Conservation (phyloP, 2,329 filamentous ascomycete genomes). For the Aspergillus versicolor region DNA sequence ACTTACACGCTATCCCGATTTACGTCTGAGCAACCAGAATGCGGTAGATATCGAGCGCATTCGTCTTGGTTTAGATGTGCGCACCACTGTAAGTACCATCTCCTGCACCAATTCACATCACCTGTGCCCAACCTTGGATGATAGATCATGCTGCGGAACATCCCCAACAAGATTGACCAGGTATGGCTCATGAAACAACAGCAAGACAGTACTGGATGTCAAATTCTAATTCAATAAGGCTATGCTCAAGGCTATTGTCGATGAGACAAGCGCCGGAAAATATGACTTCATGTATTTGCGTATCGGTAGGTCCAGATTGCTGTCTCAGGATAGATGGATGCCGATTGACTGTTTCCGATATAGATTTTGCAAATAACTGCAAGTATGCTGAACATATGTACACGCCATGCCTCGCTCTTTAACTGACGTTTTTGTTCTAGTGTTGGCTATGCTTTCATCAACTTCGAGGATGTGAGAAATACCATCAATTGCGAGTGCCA, state of each 20-base stretch:
- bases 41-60: conserved; percentile 47
- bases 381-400: conserved; percentile 57
- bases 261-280: conserved; percentile 73
- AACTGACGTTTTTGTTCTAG: conserved; percentile 45
- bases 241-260: conserved; percentile 75
- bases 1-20: conserved; percentile 25
- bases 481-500: neutral
- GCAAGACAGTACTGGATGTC: neutral
- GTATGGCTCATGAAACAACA: conserved; percentile 27
- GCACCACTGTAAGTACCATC: conserved; percentile 63
- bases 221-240: conserved; percentile 42
- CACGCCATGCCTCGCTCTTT: neutral
- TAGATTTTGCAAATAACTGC: conserved; percentile 77
- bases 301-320: conserved; percentile 56
- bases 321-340: neutral
- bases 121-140: neutral
- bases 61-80: conserved; percentile 65
- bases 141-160: conserved; percentile 91
- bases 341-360: neutral
- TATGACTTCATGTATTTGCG: conserved; percentile 96
- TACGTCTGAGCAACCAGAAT: conserved; percentile 41
- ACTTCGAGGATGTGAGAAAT: conserved; percentile 73
- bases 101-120: neutral
- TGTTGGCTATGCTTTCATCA: conserved; percentile 96
- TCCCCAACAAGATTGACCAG: conserved; percentile 82